A percentile compares a stretch with the other conserved stretches of the same genome.
Conservation (phyloP, 2,329 filamentous ascomycete species). For the Diaporthe sp. region DNA sequence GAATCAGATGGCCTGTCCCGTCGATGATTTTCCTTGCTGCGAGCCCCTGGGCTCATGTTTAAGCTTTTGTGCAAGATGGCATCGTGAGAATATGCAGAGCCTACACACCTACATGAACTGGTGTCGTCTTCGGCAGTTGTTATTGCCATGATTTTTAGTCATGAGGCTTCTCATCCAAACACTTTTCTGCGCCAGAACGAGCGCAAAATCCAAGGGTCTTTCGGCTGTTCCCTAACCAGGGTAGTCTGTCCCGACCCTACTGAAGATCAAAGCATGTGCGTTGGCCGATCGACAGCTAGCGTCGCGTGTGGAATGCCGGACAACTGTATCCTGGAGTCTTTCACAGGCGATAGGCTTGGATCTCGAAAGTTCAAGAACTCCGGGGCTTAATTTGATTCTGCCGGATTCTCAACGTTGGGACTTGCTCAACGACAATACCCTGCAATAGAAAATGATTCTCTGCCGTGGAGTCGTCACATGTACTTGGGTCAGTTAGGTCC, state of each 20-base stretch:
- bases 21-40: neutral
- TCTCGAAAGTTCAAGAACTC: neutral
- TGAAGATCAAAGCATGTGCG: neutral
- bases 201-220: neutral
- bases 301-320: neutral
- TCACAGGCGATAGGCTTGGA: neutral
- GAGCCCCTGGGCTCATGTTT: neutral
- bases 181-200: too few species aligned
- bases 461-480: too few species aligned
- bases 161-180: neutral
- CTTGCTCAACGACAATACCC: too few species aligned
- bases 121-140: slow-evolving; percentile 14
- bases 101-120: neutral
- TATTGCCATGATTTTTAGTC: neutral
- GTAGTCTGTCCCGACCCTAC: neutral
- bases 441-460: too few species aligned
- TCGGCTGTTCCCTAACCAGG: neutral
- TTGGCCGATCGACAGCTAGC: neutral
- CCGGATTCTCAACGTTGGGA: too few species aligned
- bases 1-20: neutral
- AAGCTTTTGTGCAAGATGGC: slow-evolving; percentile 10
- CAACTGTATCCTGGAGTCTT: neutral
- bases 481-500: neutral
- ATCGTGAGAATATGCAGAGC: neutral
- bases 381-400: neutral